Evolutionary conservation across 2,329 filamentous ascomycete species (phyloP), one percentile per base, ranked within the genome.

Genomic region (Pseudogymnoascus verrucosus): DNA sequence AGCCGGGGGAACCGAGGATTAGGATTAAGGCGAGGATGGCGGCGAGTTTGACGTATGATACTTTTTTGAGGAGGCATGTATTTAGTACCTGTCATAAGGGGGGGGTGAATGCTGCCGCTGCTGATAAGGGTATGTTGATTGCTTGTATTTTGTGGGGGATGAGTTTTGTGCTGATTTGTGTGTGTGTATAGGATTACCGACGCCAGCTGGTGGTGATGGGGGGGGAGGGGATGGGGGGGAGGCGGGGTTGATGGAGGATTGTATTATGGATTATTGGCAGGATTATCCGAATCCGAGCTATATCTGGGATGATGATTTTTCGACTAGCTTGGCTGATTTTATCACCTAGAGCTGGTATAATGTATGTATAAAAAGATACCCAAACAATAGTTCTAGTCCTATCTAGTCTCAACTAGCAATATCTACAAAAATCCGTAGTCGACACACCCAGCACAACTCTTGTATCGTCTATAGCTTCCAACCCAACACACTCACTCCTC

Each of bases 301-400:
- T 51, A 51, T 51, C 44, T 51, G 44, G 44, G 44, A 51, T 28
- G 44, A 51, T 28, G 44, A 51, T 51, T 51, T 51, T 26, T 51
- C 44, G 14, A 16, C 44, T 28, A 51, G 23, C 7, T 28, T 51
- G 44, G 44, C 16, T 10, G 44, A 51, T 6, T 51, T 51, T 6
- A 28, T 51, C 14, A 26, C 44, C 21, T 51, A 51, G 44, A 51
- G 44, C 6, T n/a, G 2, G 23, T 14, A 28, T 28, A 23, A 3
- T 51, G 8, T 31, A 11, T 11, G 28, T 3, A 31, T 31, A 31
- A 23, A 23, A 11, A 36, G 7, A 36, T 12, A 14, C 8, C 34
- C 37, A 8, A n/a, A 16, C 14, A 16, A 11, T 3, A 10, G 14
- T 39, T 2, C 36, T 2, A 3, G 36, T 6, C n/a, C n/a, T n/a